Evolutionary conservation across 306 rosid species (phyloP).

Genomic region (Citrullus mucosospermus): DNA sequence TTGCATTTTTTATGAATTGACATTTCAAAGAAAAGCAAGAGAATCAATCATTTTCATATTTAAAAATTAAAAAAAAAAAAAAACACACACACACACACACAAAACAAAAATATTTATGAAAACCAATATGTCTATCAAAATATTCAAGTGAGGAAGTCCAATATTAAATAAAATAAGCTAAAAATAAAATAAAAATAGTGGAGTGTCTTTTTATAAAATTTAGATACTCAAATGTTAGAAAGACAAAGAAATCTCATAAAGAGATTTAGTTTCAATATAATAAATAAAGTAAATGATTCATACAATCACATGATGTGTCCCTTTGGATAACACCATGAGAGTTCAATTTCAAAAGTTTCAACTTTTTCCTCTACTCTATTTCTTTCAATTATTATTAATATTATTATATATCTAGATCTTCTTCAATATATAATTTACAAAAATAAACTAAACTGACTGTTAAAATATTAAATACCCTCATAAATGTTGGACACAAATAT

Average conservation of each 20-base stretch:
- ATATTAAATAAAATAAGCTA: not conserved
- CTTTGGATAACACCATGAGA: slow-evolving; percentile 28
- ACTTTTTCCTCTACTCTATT: not conserved
- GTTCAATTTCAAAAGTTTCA: slow-evolving; percentile 29
- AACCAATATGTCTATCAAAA: too few species aligned
- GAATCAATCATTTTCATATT: too few species aligned
- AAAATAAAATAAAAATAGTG: not conserved
- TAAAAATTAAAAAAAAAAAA: too few species aligned
- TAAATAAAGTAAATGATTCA: slow-evolving; percentile 1
- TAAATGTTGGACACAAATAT: not conserved
- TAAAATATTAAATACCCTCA: not conserved
- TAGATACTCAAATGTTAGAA: not conserved
- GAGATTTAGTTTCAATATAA: slow-evolving; percentile 61
- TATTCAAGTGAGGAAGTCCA: not conserved
- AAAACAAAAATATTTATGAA: too few species aligned
- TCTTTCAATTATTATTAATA: not conserved
- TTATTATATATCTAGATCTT: not conserved
- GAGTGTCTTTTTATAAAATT: not conserved
- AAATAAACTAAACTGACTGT: not conserved
- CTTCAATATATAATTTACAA: not conserved
- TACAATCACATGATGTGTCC: slow-evolving; percentile 7
- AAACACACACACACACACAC: too few species aligned
- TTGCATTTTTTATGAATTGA: too few species aligned
- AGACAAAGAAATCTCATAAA: slow-evolving; percentile 62
- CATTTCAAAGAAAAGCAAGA: too few species aligned